Percentiles rank a stretch among this genome's conserved stretches.
Evolutionary conservation across 192 early-diverging fungal genomes (phyloP).

Genomic region (Backusella macrospora): DNA sequence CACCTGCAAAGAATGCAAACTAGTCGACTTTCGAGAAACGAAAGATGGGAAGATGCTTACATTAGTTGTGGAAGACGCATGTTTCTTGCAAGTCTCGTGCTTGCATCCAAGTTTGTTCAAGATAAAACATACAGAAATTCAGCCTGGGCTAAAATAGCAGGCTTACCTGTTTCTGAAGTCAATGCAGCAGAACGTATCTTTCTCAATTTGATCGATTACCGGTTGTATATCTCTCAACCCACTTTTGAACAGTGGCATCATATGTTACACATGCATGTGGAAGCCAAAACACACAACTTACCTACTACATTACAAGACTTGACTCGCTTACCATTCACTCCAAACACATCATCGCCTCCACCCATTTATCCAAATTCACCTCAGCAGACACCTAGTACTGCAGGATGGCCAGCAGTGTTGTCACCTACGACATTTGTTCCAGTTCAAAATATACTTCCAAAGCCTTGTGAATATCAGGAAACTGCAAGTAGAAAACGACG

Average conservation of each 20-base stretch:
- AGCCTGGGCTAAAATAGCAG: conserved; percentile 92
- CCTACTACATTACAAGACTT: conserved; percentile 20
- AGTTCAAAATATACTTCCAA: conserved; percentile 5
- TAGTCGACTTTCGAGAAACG: background rate
- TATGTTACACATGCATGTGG: conserved; percentile 31
- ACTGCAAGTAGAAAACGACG: background rate
- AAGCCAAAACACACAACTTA: conserved; percentile 29
- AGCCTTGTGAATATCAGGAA: conserved; percentile 7
- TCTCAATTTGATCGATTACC: conserved; percentile 78
- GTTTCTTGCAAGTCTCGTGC: conserved; percentile 87
- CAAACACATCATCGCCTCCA: background rate
- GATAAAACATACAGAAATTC: conserved; percentile 90
- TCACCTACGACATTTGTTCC: conserved; percentile 10
- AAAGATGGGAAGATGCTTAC: conserved; percentile 25
- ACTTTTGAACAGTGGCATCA: conserved; percentile 44
- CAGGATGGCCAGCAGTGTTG: conserved; percentile 11
- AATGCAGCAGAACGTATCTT: conserved; percentile 84
- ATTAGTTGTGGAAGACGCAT: conserved; percentile 78
- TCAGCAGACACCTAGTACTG: background rate
- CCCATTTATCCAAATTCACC: background rate
- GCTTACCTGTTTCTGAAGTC: conserved; percentile 82
- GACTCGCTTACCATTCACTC: background rate
- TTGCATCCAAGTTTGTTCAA: conserved; percentile 88
- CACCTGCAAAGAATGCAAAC: conserved; percentile 18
- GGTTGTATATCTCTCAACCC: conserved; percentile 61